Evolutionary conservation across 1,139 yeast species (phyloP).

Genomic region (Saccharomyces hybrid): DNA sequence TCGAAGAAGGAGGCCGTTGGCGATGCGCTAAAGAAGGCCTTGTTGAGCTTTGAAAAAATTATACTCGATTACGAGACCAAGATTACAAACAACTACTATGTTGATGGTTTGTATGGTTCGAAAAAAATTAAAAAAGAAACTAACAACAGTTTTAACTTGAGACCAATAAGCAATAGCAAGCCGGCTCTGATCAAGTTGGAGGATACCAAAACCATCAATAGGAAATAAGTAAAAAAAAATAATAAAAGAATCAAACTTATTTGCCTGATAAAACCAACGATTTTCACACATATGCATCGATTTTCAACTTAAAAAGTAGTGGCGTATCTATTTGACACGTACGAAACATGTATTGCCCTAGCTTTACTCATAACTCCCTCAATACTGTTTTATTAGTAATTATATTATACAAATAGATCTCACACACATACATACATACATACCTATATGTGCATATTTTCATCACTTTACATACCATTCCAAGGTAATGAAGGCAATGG

Average conservation of each 20-base stretch:
- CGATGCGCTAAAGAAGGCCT: slow-evolving; percentile 27
- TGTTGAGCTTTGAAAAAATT: slow-evolving; percentile 26
- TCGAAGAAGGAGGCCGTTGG: slow-evolving; percentile 29
- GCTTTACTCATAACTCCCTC: neutral
- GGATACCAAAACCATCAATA: neutral
- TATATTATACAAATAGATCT: neutral
- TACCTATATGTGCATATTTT: neutral
- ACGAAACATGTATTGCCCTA: neutral
- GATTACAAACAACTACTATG: slow-evolving; percentile 26
- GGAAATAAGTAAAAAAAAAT: neutral
- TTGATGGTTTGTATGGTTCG: slow-evolving; percentile 26
- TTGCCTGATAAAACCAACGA: neutral
- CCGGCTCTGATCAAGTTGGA: neutral
- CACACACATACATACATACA: neutral
- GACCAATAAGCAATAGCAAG: neutral
- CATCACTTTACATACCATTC: slow-evolving; percentile 11
- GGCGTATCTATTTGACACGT: neutral
- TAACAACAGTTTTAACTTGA: neutral
- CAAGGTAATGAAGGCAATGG: slow-evolving; percentile 45
- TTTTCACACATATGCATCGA: neutral
- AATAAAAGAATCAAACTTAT: neutral
- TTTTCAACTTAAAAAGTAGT: neutral
- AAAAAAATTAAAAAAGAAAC: slow-evolving; percentile 8
- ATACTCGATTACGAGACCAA: slow-evolving; percentile 25
- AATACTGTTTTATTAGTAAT: neutral